Evolutionary conservation across 1,139 yeast genomes (phyloP), one percentile per base, ranked within the genome.

Genomic region (Yamadazyma trypodendri): DNA sequence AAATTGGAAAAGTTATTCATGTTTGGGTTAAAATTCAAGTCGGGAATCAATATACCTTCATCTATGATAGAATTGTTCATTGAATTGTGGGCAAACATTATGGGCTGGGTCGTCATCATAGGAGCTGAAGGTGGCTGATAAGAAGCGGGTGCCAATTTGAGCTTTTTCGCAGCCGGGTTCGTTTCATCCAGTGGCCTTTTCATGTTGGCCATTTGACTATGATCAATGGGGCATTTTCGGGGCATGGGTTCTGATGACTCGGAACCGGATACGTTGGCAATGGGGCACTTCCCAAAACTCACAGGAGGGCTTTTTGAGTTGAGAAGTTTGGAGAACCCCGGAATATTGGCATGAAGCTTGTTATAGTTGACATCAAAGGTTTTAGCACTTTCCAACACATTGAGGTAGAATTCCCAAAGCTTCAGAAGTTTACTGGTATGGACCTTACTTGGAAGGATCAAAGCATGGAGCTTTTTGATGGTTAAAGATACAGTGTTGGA

Each of bases 321-420:
- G 39, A 34, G 44, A 31, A 43, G 34, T 13, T 40, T 45, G 20
- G 48, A 50, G 42, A 65, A 61, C 16, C 48, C 63, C 1, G 69
- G 65, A 4, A 67, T 52, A 40, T 61, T 57, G 4, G 61, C 56
- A 48, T 67, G 76, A 20, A 67, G 50, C 36, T 58, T 61, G 14
- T 65, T 65, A 44, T 66, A 64, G 40, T 60, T 61, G 23, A 61
- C 45, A 34, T 52, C 58, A 50, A 62, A 53, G 37, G 59, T 61
- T 35, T 50, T 57, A 9, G 64, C 52, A 38, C 60, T 60, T 23
- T 60, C 58, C 16, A 67, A 55, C 38, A 69, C 61, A 1, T 71
- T 65, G 40, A 62, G 45, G 49, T 69, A 69, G 37, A 69, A 68
- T 32, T 58, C 61, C 77, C 77, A 71, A 37, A 68, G 55, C 43